A percentile compares a stretch with the other conserved stretches of the same genome.
phyloP scores from a whole-genome alignment of 2,329 filamentous ascomycete species.

The Aspergillus brasiliensis region DNA sequence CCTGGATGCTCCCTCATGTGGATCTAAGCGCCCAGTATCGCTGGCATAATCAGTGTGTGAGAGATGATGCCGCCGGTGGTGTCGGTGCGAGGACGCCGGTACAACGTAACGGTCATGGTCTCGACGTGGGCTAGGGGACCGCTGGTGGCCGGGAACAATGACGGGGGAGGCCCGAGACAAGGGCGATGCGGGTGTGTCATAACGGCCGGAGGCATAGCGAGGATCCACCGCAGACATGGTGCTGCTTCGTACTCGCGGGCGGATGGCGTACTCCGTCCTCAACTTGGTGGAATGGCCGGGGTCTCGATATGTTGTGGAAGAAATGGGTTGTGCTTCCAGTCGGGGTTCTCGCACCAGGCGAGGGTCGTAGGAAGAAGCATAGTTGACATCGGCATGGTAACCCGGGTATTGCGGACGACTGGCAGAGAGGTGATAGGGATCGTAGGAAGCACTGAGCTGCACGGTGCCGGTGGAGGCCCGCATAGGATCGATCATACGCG shows the following conservation, averaged over 20 bases:
- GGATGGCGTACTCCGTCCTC: slow-evolving; percentile 41
- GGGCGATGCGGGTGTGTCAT: slow-evolving; percentile 30
- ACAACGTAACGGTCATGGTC: slow-evolving; percentile 38
- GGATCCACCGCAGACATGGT: slow-evolving; percentile 34
- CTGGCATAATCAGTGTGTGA: slow-evolving; percentile 40
- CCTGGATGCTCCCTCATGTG: slow-evolving; percentile 23
- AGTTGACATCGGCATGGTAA: slow-evolving; percentile 36
- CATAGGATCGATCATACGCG: slow-evolving; percentile 39
- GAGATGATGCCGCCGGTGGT: slow-evolving; percentile 33
- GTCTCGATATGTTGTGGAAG: slow-evolving; percentile 36
- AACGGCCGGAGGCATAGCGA: slow-evolving; percentile 27
- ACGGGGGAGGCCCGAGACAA: slow-evolving; percentile 29
- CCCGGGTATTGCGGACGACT: slow-evolving; percentile 33
- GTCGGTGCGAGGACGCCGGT: slow-evolving; percentile 33
- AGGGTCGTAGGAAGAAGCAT: slow-evolving; percentile 32
- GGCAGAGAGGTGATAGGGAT: slow-evolving; percentile 35
- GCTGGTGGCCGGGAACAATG: slow-evolving; percentile 31
- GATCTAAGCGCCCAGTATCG: slow-evolving; percentile 35
- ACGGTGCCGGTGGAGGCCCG: slow-evolving; percentile 46
- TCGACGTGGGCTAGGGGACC: slow-evolving; percentile 36
- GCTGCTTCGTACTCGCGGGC: slow-evolving; percentile 39
- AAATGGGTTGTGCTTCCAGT: slow-evolving; percentile 38
- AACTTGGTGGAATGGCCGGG: slow-evolving; percentile 34
- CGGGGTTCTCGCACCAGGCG: slow-evolving; percentile 27
- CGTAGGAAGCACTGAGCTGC: slow-evolving; percentile 35